phyloP scores from a whole-genome alignment of 2,329 filamentous ascomycete species.

The Pseudogymnoascus sp. region DNA sequence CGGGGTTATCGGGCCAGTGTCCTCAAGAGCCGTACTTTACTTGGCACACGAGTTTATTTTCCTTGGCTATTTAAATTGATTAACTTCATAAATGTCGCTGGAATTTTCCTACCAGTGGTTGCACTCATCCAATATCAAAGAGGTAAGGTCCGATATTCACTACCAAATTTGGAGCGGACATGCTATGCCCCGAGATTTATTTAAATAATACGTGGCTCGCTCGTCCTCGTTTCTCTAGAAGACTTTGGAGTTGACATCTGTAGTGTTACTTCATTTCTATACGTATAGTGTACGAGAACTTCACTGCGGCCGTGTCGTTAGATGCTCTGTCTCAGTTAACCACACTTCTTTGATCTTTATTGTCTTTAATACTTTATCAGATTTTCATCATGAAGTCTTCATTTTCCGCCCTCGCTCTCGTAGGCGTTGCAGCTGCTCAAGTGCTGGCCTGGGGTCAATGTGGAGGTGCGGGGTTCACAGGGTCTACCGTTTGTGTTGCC shows the following conservation, averaged over 20 bases:
- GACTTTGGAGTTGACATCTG: background rate
- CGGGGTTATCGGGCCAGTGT: background rate
- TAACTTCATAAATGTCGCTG: background rate
- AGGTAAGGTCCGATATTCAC: background rate
- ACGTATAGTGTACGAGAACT: background rate
- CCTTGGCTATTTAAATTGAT: background rate
- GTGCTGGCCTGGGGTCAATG: slow-evolving; percentile 26
- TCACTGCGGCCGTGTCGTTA: background rate
- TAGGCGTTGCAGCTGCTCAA: background rate
- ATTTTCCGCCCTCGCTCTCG: background rate
- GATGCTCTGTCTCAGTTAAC: background rate
- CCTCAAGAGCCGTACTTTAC: background rate
- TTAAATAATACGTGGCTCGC: background rate
- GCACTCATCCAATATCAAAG: background rate
- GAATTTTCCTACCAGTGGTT: background rate
- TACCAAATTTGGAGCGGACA: background rate
- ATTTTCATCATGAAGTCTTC: background rate
- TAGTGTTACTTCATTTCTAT: background rate
- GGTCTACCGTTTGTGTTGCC: slow-evolving; percentile 22
- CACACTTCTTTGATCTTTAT: background rate
- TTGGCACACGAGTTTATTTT: background rate
- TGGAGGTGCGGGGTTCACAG: slow-evolving; percentile 26
- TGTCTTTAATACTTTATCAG: no score
- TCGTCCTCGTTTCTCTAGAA: background rate
- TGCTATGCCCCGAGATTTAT: background rate